phyloP scores from a whole-genome alignment of 192 early-diverging fungal species.

The Helicostylum pulchrum region DNA sequence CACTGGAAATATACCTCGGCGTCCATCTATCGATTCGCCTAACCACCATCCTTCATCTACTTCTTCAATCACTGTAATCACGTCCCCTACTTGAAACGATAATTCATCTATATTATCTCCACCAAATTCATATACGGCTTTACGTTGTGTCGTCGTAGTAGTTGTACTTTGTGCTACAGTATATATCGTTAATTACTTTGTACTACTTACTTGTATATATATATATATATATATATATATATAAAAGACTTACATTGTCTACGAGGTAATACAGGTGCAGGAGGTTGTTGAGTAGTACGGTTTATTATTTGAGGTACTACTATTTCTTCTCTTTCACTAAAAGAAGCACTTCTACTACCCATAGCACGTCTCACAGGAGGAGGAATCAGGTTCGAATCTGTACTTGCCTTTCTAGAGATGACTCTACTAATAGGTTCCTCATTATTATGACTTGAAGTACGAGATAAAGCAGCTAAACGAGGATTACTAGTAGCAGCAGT shows the following conservation, averaged over 20 bases:
- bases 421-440: not conserved
- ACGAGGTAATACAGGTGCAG: conserved; percentile 14
- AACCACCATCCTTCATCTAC: conserved; percentile 96
- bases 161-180: conserved; percentile 21
- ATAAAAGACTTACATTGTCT: conserved; percentile 17
- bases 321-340: conserved; percentile 1
- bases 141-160: conserved; percentile 65
- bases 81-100: conserved; percentile 77
- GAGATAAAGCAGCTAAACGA: not conserved
- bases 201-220: not conserved
- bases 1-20: conserved; percentile 84
- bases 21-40: conserved; percentile 57
- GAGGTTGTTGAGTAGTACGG: not conserved
- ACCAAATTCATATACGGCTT: conserved; percentile 80
- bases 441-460: not conserved
- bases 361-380: not conserved
- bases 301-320: not conserved
- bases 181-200: not conserved
- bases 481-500: not conserved
- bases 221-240: not conserved
- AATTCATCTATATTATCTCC: conserved; percentile 80
- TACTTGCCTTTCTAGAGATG: not conserved
- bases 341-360: not conserved
- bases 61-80: conserved; percentile 82
- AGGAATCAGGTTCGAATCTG: not conserved